phyloP scores from a whole-genome alignment of 2,329 filamentous ascomycete species.

The Exserohilum rostratum region DNA sequence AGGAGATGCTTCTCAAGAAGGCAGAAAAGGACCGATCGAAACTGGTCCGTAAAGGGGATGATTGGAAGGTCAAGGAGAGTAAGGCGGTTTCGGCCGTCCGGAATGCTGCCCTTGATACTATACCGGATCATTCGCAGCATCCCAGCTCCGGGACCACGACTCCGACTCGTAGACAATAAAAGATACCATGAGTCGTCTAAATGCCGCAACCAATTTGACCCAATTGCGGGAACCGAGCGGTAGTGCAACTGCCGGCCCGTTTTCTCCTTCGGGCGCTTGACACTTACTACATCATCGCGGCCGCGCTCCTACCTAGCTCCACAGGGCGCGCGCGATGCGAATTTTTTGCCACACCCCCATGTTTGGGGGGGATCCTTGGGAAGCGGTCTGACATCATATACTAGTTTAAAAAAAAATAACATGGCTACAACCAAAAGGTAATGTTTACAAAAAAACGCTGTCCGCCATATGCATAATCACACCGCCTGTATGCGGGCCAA shows the following conservation, averaged over 20 bases:
- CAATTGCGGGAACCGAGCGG: not conserved
- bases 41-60: slow-evolving; percentile 48
- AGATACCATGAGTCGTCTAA: slow-evolving; percentile 1
- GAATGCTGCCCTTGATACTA: slow-evolving; percentile 35
- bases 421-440: not conserved
- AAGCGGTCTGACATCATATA: slow-evolving; percentile 6
- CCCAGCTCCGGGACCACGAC: slow-evolving; percentile 18
- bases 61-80: slow-evolving; percentile 52
- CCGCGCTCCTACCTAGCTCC: not conserved
- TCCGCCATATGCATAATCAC: slow-evolving; percentile 35
- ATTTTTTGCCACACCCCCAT: not conserved
- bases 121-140: slow-evolving; percentile 16
- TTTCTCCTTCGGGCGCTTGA: not conserved
- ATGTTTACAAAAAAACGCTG: slow-evolving; percentile 17
- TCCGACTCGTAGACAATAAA: slow-evolving; percentile 4
- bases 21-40: slow-evolving; percentile 44
- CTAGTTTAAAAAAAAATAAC: not conserved
- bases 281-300: not conserved
- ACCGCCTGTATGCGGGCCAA: slow-evolving; percentile 33
- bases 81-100: slow-evolving; percentile 51
- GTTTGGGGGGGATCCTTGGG: not conserved
- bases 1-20: slow-evolving; percentile 37
- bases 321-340: not conserved
- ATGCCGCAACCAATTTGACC: not conserved
- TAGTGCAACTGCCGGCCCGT: not conserved